Evolutionary conservation across 768 basidiomycete genomes (phyloP).

Genomic region (Clitopilus passeckerianus): DNA sequence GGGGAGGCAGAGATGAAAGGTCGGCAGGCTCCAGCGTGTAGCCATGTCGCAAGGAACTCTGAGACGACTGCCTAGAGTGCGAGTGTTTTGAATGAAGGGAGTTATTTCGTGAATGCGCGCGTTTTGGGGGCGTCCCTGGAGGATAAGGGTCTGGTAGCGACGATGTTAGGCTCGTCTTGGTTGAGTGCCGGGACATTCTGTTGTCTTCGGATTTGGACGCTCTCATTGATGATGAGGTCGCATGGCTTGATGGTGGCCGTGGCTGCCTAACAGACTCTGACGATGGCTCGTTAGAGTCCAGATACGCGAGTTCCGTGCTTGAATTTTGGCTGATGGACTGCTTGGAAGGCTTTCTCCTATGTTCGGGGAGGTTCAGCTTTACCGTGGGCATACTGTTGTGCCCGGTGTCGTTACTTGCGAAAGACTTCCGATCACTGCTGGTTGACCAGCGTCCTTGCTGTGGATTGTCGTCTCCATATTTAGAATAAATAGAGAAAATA

Average conservation of each 20-base stretch:
- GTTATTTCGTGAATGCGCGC: conserved; percentile 17
- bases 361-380: conserved; percentile 24
- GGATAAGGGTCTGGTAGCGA: conserved; percentile 19
- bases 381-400: conserved; percentile 22
- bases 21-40: conserved; percentile 5
- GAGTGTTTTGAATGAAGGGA: conserved; percentile 26
- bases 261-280: conserved; percentile 7
- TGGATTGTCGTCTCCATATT: conserved; percentile 63
- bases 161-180: conserved; percentile 26
- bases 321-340: conserved; percentile 4
- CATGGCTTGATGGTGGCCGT: conserved; percentile 25
- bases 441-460: conserved; percentile 34
- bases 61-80: conserved; percentile 11
- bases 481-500: conserved; percentile 81
- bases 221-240: conserved; percentile 21
- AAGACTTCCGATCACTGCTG: conserved; percentile 25
- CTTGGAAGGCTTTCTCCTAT: conserved; percentile 3
- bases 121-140: conserved; percentile 16
- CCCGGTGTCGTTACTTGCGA: conserved; percentile 19
- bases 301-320: conserved; percentile 3
- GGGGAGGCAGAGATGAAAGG: conserved; percentile 22
- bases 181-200: conserved; percentile 22
- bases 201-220: conserved; percentile 26
- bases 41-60: neutral
- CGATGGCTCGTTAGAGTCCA: conserved; percentile 1